Evolutionary conservation across 2,329 filamentous ascomycete genomes (phyloP).

Genomic region (Capronia epimyces): DNA sequence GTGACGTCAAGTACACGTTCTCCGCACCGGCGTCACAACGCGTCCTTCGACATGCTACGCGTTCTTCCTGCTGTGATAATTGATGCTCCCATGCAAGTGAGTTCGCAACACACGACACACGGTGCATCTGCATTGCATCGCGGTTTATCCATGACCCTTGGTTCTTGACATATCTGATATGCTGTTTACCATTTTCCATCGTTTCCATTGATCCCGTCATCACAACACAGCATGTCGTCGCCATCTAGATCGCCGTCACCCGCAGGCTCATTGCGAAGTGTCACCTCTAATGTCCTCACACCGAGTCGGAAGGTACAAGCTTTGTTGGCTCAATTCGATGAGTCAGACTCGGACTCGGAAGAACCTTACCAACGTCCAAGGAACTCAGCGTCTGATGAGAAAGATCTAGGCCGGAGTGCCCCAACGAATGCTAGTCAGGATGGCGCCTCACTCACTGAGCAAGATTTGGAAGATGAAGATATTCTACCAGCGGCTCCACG

Average conservation of each 20-base stretch:
- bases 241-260: slow-evolving; percentile 12
- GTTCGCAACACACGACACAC: too few species aligned
- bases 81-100: neutral
- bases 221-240: slow-evolving; percentile 9
- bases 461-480: slow-evolving; percentile 45
- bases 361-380: slow-evolving; percentile 8
- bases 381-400: too few species aligned
- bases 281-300: slow-evolving; percentile 20
- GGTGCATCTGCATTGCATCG: too few species aligned
- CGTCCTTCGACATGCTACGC: neutral
- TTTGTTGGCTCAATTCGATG: slow-evolving; percentile 46
- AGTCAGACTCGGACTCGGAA: slow-evolving; percentile 34
- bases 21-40: neutral
- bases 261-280: slow-evolving; percentile 7
- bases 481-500: slow-evolving; percentile 47
- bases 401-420: neutral
- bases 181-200: neutral
- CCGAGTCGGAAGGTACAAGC: slow-evolving; percentile 46
- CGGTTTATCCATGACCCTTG: neutral
- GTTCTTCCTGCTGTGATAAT: neutral
- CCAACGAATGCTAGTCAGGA: neutral
- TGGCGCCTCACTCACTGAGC: slow-evolving; percentile 17
- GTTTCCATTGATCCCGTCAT: neutral
- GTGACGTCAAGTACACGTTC: neutral
- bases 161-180: neutral